Base-by-base conservation (phyloP, 2,329 filamentous ascomycete genomes). In the Blumeriella jaapii region DNA sequence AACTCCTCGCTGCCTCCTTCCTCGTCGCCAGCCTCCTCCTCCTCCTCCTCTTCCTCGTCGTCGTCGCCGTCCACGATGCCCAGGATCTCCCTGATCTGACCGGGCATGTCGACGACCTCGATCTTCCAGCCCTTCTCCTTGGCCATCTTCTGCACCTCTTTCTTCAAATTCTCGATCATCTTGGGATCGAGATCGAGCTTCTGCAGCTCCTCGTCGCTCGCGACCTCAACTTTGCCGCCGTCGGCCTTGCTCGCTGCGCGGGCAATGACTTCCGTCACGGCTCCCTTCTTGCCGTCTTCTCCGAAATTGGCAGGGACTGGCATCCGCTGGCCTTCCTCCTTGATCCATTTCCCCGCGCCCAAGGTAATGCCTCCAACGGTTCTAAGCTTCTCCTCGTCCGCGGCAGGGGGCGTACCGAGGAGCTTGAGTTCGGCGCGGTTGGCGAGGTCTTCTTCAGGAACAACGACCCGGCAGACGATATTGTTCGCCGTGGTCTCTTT, bases 61-160 rank as follows among this genome's bases (percentile, higher is more conserved):
- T 71, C 65, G 1, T 71, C 68, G 2, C 62, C 60, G 17, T 79
- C 75, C 11, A 89, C 69, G 26, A 82, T 72, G 0, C 79, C 82
- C 28, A 79, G 64, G 25, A 89, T 71, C 53, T 85, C 78, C 42
- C 72, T 61, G 14, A 70, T 67, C 4, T 56, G 53, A 4, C 66
- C 61, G 1, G 78, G 71, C 8, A 74, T 66, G 50, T 91, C 80
- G 1, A 91, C 72, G 10, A 91, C 66, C 57, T 91, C 82, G 40
- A 94, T 62, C 50, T 77, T 81, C 85, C 86, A 94, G 11, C 75
- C 74, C 45, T 76, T 71, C 6, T 78, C 74, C 2, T 75, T 71
- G 0, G 83, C 82, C 25, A 82, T 54, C 49, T 74, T 69, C 53
- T 82, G 68, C 39, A 93, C 59, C 52, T 82, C 65, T 43, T 75